Base-by-base conservation (phyloP, 257 asterid species). In the Ajuga chamaepitys region DNA sequence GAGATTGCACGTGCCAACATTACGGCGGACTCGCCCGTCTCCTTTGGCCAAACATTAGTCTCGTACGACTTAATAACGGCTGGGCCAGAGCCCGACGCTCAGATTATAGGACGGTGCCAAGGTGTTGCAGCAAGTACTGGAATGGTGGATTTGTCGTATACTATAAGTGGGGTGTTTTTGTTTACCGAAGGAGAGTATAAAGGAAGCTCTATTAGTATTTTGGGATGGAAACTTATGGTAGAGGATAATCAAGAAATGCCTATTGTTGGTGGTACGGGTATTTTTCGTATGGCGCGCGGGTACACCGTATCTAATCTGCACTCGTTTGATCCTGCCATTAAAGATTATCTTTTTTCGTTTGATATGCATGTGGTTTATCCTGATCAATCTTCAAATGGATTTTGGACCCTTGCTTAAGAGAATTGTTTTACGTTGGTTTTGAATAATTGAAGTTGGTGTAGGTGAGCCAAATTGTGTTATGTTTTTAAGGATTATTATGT, bases 81-180 rank as follows among this genome's bases (percentile, higher is more conserved):
- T 8, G 69, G 18, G 35, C 63, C 69, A 6, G 53, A 40, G 18
- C 18, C 9, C 3, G 9, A 5, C n/a, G 50, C 69, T 2, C 9
- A 51, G 20, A 24, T 60, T 46, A n/a, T 61, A 11, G 75, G 75
- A 4, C 63, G 75, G n/a, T 56, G 26, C 2, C 64, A 70, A 9
- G 64, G 69, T 13, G 0, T 46, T 3, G 17, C 34, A 0, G 26
- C 32, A 9, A 38, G 18, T 3, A 0, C 53, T n/a, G 62, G 26
- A 12, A 8, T 35, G 26, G 52, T 21, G 0, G 53, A 51, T 3
- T 16, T 48, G 26, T 14, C 40, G 6, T 46, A 20, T 0, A 20
- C 16, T 32, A 8, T 65, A 16, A 51, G 5, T 26, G 32, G 41
- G 12, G 30, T 21, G 4, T 21, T 37, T 5, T 4, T 21, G 1